Conservation (phyloP, 1,284 basidiomycete species). For the Porphyrellus sp. region DNA sequence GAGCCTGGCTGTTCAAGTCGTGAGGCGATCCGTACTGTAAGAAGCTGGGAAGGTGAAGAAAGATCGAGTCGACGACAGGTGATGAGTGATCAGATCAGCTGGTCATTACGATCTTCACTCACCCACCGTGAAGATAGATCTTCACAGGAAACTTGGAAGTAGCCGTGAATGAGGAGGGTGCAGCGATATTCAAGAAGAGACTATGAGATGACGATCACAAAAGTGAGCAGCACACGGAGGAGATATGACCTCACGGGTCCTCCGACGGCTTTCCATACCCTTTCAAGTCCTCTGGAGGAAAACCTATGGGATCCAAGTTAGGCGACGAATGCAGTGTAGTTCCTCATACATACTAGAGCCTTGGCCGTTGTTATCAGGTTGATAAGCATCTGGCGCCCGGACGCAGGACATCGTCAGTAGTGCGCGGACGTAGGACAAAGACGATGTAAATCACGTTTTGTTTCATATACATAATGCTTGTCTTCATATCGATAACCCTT, state of each 20-base stretch:
- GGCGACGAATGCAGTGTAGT: neutral
- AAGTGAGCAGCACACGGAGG: neutral
- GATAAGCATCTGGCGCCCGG: conserved; percentile 46
- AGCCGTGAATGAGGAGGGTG: conserved; percentile 53
- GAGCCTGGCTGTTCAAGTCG: conserved; percentile 54
- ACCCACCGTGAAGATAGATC: conserved; percentile 74
- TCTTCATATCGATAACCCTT: conserved; percentile 50
- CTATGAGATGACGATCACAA: conserved; percentile 31
- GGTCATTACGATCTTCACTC: neutral
- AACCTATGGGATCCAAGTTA: neutral
- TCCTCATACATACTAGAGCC: neutral
- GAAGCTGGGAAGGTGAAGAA: conserved; percentile 44
- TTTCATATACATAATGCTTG: conserved; percentile 60
- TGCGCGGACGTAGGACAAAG: too few relatives aligned
- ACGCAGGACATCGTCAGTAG: neutral
- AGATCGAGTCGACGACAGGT: neutral
- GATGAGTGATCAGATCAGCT: neutral
- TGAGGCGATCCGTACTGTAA: conserved; percentile 80
- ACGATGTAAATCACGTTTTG: conserved; percentile 50
- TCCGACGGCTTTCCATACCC: conserved; percentile 66
- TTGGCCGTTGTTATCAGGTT: conserved; percentile 57
- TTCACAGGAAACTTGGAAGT: conserved; percentile 56
- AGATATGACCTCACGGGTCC: conserved; percentile 50
- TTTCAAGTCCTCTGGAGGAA: conserved; percentile 31
- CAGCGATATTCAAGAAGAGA: conserved; percentile 65